Conservation (phyloP, 2,329 filamentous ascomycete species). For the Fusarium piperis region DNA sequence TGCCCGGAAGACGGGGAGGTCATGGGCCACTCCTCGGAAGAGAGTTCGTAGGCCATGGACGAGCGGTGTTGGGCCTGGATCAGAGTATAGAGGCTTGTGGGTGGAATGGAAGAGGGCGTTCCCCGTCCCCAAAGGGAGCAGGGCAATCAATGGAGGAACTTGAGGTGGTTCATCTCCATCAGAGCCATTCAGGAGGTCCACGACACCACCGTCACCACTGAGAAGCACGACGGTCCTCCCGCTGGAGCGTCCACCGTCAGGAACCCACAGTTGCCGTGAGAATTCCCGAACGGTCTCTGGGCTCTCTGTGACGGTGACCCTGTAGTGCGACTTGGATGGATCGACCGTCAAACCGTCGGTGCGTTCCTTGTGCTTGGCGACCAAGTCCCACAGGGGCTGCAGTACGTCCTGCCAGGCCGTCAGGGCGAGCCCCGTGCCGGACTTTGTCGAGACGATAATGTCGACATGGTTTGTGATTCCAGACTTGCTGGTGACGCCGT, state of each 20-base stretch:
- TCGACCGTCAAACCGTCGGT: background rate
- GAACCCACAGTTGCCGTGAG: slow-evolving; percentile 53
- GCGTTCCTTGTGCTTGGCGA: slow-evolving; percentile 41
- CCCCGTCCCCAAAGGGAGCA: slow-evolving; percentile 71
- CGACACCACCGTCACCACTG: slow-evolving; percentile 86
- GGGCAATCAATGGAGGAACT: slow-evolving; percentile 56
- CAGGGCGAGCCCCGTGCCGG: slow-evolving; percentile 68
- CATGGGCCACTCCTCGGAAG: slow-evolving; percentile 62
- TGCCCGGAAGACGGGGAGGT: slow-evolving; percentile 71
- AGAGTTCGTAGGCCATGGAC: slow-evolving; percentile 66
- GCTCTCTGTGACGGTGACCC: slow-evolving; percentile 70
- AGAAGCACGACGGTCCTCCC: slow-evolving; percentile 74
- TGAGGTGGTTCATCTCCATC: slow-evolving; percentile 32
- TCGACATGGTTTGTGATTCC: slow-evolving; percentile 55
- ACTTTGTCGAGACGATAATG: slow-evolving; percentile 73
- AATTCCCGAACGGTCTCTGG: slow-evolving; percentile 72
- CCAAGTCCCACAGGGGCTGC: slow-evolving; percentile 61
- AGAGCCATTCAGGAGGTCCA: slow-evolving; percentile 80
- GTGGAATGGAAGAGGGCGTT: slow-evolving; percentile 72
- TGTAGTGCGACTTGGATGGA: slow-evolving; percentile 5
- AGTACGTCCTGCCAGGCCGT: slow-evolving; percentile 66
- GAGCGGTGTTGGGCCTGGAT: slow-evolving; percentile 51
- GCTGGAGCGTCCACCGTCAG: slow-evolving; percentile 44
- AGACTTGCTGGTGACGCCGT: slow-evolving; percentile 27
- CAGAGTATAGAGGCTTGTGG: slow-evolving; percentile 65